Base-by-base conservation (phyloP, 495 filamentous ascomycete genomes). In the Aspergillus biplanus region DNA sequence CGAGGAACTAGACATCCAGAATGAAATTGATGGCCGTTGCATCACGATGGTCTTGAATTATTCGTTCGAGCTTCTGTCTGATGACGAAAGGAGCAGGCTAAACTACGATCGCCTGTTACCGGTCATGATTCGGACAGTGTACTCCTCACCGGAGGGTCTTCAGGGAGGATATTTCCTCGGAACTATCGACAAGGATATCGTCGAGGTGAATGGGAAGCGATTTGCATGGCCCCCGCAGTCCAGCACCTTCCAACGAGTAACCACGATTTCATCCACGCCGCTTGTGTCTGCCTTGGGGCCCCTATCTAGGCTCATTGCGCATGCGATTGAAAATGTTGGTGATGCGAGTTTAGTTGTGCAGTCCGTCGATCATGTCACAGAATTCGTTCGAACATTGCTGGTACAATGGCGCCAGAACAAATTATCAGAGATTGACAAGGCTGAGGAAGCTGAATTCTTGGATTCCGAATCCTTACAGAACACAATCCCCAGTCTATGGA, bases 341-440 rank as follows among this genome's bases (percentile, higher is more conserved):
- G 81, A 92, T 65, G 72, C 87, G 0, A 74, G 75, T 57, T 73
- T 88, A 0, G 80, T 97, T 12, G 78, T 90, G 44, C 83, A 80
- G 37, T 81, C 87, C 31, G 80, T 95, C n/a, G 89, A 92, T 63
- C 84, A 90, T 59, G 70, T 97, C 32, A 77, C 86, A 6, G 80
- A 78, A 11, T 96, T 99, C 67, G 83, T 89, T 7, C 81, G 86
- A 33, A 88, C 82, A 4, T 69, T 99, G 27, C 79, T 88, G 55
- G 81, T 87, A n/a, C 88, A 92, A 69, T 99, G 95, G 95, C 85
- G 88, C 55, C 85, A 86, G 63, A 95, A 88, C 72, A 92, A 92
- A 66, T 80, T 99, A 37, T 96, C 90, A 1, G 87, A 91, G 62
- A 82, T 97, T 56, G 95, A 97, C 65, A 71, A 81, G 52, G 86